phyloP scores from a whole-genome alignment of 1,284 basidiomycete species.

The Tetrapyrgos nigripes region DNA sequence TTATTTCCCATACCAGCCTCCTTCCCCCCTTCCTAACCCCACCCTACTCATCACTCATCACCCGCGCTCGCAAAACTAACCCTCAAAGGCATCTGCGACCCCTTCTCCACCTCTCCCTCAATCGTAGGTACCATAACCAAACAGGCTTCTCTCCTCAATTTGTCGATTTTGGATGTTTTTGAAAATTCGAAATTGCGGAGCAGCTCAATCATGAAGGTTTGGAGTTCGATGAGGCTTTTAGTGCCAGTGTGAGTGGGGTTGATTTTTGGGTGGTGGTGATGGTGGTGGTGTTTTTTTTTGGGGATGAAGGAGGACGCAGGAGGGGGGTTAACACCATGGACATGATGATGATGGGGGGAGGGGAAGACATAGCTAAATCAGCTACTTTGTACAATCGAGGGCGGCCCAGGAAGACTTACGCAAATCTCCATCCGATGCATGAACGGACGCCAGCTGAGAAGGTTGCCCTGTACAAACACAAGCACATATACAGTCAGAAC shows the following conservation, averaged over 20 bases:
- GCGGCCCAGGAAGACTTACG: slow-evolving; percentile 35
- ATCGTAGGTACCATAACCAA: slow-evolving; percentile 53
- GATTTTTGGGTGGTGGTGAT: too few relatives aligned
- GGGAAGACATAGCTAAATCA: neutral
- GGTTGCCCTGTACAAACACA: slow-evolving; percentile 40
- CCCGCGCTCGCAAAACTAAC: slow-evolving; percentile 52
- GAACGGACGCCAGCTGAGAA: slow-evolving; percentile 50
- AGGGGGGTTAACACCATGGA: too few relatives aligned
- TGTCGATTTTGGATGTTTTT: slow-evolving; percentile 42
- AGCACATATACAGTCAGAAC: neutral
- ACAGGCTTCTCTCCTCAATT: slow-evolving; percentile 46
- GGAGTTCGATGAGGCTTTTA: slow-evolving; percentile 53
- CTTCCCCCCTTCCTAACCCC: too few relatives aligned
- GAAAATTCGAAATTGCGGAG: slow-evolving; percentile 55
- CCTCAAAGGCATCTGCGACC: slow-evolving; percentile 54
- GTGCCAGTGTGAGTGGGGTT: neutral
- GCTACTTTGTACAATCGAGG: slow-evolving; percentile 6
- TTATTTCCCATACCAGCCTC: too few relatives aligned
- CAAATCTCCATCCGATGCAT: slow-evolving; percentile 60
- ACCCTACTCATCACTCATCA: too few relatives aligned
- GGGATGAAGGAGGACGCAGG: too few relatives aligned
- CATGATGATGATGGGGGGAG: too few relatives aligned
- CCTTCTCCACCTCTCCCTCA: slow-evolving; percentile 49
- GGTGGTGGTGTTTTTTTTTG: too few relatives aligned
- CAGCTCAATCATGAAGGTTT: slow-evolving; percentile 55